Percentiles rank a stretch among this genome's conserved stretches.
Conservation (phyloP, 1,284 basidiomycete species). For the Inonotus obliquus region DNA sequence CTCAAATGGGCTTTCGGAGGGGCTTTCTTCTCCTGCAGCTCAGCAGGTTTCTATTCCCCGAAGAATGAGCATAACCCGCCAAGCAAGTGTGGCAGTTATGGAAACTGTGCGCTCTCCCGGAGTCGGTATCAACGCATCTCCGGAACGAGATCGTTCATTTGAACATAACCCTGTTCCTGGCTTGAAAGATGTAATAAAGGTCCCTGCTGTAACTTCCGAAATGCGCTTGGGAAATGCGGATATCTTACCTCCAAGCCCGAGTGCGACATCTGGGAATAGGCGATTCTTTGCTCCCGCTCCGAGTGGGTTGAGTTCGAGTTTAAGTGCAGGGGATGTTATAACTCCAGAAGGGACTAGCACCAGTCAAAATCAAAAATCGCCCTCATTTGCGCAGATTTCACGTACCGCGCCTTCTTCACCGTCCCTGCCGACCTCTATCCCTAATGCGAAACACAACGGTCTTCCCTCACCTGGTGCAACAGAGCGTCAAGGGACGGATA, state of each 20-base stretch:
- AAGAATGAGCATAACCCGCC: slow-evolving; percentile 38
- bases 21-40: slow-evolving; percentile 36
- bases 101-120: slow-evolving; percentile 31
- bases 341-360: not conserved
- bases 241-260: slow-evolving; percentile 74
- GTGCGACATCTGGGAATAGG: slow-evolving; percentile 43
- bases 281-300: slow-evolving; percentile 40
- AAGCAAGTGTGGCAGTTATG: slow-evolving; percentile 44
- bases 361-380: not conserved
- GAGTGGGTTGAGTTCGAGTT: slow-evolving; percentile 35
- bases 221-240: slow-evolving; percentile 66
- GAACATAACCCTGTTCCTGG: slow-evolving; percentile 44
- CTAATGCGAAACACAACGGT: not conserved
- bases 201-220: slow-evolving; percentile 55
- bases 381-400: not conserved
- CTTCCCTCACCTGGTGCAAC: not conserved
- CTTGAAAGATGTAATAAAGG: slow-evolving; percentile 71
- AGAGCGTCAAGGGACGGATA: slow-evolving; percentile 12
- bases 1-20: slow-evolving; percentile 21
- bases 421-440: not conserved
- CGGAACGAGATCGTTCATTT: slow-evolving; percentile 22
- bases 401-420: not conserved
- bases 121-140: slow-evolving; percentile 40
- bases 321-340: slow-evolving; percentile 13
- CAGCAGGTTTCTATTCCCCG: not conserved